phyloP scores from a whole-genome alignment of 2,329 filamentous ascomycete species.

The Gremmenia infestans region DNA sequence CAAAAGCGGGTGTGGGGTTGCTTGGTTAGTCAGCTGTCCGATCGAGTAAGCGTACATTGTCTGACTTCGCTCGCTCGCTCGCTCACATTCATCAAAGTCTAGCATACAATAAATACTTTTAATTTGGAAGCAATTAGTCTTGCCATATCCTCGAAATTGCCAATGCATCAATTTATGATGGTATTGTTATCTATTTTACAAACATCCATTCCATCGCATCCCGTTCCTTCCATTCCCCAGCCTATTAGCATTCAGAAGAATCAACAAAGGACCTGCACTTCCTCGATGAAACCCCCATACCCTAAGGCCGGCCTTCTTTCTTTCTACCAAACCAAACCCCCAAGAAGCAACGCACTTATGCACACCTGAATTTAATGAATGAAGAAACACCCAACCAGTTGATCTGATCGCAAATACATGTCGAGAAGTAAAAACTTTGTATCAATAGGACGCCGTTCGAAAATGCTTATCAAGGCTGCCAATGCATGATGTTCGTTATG shows the following conservation, averaged over 20 bases:
- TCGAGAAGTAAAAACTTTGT: constrained; percentile 14
- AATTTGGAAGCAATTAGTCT: neutral
- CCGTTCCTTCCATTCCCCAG: neutral
- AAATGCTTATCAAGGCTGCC: constrained; percentile 32
- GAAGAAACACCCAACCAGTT: neutral
- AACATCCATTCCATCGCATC: neutral
- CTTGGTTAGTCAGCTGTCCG: too few species aligned
- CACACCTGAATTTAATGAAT: constrained; percentile 4
- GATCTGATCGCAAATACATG: constrained; percentile 18
- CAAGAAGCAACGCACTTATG: constrained; percentile 7
- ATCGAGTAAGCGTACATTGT: too few species aligned
- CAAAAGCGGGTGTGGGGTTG: neutral
- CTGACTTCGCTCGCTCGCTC: too few species aligned
- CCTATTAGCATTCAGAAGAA: neutral
- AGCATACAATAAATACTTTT: neutral
- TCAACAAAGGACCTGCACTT: constrained; percentile 35
- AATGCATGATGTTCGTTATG: constrained; percentile 23
- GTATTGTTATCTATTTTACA: neutral
- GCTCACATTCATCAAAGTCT: too few species aligned
- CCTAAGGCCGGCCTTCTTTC: neutral
- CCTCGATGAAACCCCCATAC: constrained; percentile 12
- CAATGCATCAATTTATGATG: neutral
- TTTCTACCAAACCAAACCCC: constrained; percentile 8
- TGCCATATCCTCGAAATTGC: neutral
- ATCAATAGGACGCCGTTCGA: constrained; percentile 21